Evolutionary conservation across 345 rosid species (phyloP), one percentile per base, ranked within the genome.

Genomic region (Erodium maritimum): DNA sequence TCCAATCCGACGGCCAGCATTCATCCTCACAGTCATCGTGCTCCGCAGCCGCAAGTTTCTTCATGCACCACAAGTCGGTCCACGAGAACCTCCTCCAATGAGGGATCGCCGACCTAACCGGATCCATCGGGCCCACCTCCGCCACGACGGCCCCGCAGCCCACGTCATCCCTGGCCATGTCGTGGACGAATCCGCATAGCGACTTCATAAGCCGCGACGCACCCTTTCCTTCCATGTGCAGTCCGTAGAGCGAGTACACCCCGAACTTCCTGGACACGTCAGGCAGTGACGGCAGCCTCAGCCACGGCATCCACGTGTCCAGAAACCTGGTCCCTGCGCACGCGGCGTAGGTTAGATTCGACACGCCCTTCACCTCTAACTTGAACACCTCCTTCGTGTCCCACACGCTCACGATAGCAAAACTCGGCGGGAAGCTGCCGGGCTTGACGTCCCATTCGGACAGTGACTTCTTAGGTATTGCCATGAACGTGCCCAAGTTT

Each of bases 61-160:
- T 88, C 53, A 85, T 69, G 73, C 85, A 88, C 90, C 93, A 85
- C 6, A 85, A 34, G 64, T 88, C 87, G 1, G 82, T 64, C 88
- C 77, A 78, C 1, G 88, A 85, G 21, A 88, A 59, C 17, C 63
- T 81, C 73, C 73, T 88, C 93, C 88, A 85, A 55, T 83, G 88
- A 16, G 93, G 96, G 63, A 88, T 74, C 19, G 52, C 80, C 21
- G 33, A 61, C 50, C 77, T 67, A 20, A 81, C 76, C 0, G 83
- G 79, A 71, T 88, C 96, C 61, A 60, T 42, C 0, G 73, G 76
- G 10, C 80, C 79, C 48, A 85, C 84, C 73, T 88, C 93, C 1
- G 86, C 75, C 21, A 73, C 77, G 19, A 85, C 52, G 2, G 80
- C 96, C 57, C 82, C 86, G 55, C 90, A 88, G 14, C 87, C 86